Percentiles rank a stretch among this genome's conserved stretches.
Conservation (phyloP, 768 basidiomycete genomes). For the Phylloporus scabripes region DNA sequence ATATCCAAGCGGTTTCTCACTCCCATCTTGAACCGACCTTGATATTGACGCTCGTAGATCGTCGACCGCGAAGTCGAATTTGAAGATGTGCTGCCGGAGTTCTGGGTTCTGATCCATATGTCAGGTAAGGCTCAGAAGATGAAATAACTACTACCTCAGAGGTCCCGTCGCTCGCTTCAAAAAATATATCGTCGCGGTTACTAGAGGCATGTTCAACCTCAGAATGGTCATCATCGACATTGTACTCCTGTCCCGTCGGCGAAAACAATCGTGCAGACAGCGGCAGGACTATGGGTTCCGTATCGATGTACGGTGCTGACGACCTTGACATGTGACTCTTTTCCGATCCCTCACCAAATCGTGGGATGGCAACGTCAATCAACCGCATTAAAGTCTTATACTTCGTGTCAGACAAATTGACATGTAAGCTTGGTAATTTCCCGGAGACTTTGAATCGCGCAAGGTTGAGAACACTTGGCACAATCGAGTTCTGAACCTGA, state of each 20-base stretch:
- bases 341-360: slow-evolving; percentile 51
- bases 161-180: slow-evolving; percentile 63
- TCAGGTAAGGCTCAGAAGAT: slow-evolving; percentile 1
- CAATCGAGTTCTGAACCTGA: slow-evolving; percentile 87
- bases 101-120: slow-evolving; percentile 26
- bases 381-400: slow-evolving; percentile 91
- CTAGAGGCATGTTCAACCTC: slow-evolving; percentile 36
- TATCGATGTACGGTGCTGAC: slow-evolving; percentile 18
- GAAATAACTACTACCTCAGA: slow-evolving; percentile 39
- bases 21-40: slow-evolving; percentile 54
- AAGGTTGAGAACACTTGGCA: slow-evolving; percentile 74
- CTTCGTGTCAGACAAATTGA: slow-evolving; percentile 88
- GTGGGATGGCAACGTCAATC: slow-evolving; percentile 85
- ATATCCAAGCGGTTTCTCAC: slow-evolving; percentile 73
- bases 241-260: slow-evolving; percentile 56
- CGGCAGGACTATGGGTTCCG: slow-evolving; percentile 39
- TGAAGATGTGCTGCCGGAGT: slow-evolving; percentile 59
- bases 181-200: slow-evolving; percentile 57
- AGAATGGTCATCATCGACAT: slow-evolving; percentile 54
- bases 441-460: slow-evolving; percentile 89
- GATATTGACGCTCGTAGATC: slow-evolving; percentile 73
- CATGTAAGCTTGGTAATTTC: slow-evolving; percentile 76
- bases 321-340: slow-evolving; percentile 17
- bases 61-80: slow-evolving; percentile 85
- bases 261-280: slow-evolving; percentile 54